These are phyloP conservation scores for Hypoxylon cercidicola DNA, from an alignment of 495 filamentous ascomycete species.

Conservation along the genomic window DNA sequence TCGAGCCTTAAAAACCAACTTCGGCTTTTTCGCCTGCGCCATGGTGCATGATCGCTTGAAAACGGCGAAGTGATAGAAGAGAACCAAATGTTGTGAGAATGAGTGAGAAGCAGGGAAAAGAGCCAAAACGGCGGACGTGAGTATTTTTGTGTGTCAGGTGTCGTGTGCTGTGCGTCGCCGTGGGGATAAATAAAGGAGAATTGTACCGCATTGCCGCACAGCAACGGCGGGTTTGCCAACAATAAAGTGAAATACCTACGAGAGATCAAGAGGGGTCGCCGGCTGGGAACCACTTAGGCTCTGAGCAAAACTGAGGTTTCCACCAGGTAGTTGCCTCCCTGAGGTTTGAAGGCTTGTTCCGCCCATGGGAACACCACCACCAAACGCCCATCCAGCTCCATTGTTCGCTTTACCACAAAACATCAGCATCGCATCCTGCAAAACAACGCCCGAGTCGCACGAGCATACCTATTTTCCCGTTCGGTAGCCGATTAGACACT, in stretches of 20 bases:
- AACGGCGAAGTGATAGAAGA: neutral
- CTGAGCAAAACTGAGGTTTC: constrained; percentile 81
- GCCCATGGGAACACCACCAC: constrained; percentile 71
- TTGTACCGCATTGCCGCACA: neutral
- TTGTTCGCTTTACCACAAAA: constrained; percentile 62
- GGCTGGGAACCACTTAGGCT: constrained; percentile 81
- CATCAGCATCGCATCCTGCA: constrained; percentile 47
- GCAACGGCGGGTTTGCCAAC: constrained; percentile 2
- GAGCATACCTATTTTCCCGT: constrained; percentile 75
- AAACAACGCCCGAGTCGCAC: constrained; percentile 12
- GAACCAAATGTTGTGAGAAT: neutral
- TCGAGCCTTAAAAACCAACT: constrained; percentile 20
- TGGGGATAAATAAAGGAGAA: constrained; percentile 4
- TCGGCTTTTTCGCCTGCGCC: constrained; percentile 23
- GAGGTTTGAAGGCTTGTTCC: constrained; percentile 62
- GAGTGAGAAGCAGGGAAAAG: neutral
- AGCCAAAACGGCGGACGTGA: neutral
- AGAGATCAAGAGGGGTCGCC: constrained; percentile 77
- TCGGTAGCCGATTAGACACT: constrained; percentile 75
- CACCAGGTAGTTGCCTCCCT: constrained; percentile 67
- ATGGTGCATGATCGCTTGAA: neutral
- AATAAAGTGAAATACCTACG: constrained; percentile 68
- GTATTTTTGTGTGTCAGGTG: too few species aligned
- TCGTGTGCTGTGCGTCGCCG: too few species aligned
- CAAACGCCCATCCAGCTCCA: constrained; percentile 79